These are phyloP conservation scores for Nicotiana knightiana DNA, from an alignment of 257 asterid genomes.

Conservation along the genomic window DNA sequence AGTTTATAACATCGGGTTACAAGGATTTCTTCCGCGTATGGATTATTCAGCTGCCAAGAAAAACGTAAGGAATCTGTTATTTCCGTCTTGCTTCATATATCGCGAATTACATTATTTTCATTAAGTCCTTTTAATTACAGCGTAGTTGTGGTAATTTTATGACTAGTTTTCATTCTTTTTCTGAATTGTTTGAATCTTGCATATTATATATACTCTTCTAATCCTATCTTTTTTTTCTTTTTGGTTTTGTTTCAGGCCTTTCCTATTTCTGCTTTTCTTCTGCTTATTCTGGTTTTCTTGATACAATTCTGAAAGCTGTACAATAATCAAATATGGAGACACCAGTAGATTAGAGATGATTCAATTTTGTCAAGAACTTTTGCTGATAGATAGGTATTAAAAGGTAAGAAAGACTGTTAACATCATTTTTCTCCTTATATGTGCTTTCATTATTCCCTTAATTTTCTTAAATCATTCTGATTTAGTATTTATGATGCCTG, in stretches of 20 bases:
- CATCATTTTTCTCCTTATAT: neutral
- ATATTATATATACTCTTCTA: neutral
- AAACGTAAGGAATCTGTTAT: constrained; percentile 32
- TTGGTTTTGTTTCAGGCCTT: neutral
- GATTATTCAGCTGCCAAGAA: constrained; percentile 48
- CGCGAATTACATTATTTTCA: neutral
- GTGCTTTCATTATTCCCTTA: neutral
- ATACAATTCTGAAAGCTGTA: neutral
- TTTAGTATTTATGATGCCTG: neutral
- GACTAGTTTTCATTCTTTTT: neutral
- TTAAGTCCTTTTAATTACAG: neutral
- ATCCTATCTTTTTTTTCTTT: neutral
- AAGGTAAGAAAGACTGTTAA: neutral
- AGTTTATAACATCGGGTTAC: constrained; percentile 65
- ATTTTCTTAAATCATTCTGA: neutral
- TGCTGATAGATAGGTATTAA: neutral
- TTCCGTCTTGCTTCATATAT: neutral
- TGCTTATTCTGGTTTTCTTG: neutral
- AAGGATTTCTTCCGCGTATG: constrained; percentile 56
- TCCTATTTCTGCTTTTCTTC: neutral
- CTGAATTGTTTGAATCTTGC: neutral
- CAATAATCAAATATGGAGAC: neutral
- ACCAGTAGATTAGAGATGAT: constrained; percentile 1
- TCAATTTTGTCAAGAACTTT: neutral
- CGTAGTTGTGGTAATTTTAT: neutral